Evolutionary conservation across 305 asterid species (phyloP), one percentile per base, ranked within the genome.

Genomic region (Salvia sclarea): DNA sequence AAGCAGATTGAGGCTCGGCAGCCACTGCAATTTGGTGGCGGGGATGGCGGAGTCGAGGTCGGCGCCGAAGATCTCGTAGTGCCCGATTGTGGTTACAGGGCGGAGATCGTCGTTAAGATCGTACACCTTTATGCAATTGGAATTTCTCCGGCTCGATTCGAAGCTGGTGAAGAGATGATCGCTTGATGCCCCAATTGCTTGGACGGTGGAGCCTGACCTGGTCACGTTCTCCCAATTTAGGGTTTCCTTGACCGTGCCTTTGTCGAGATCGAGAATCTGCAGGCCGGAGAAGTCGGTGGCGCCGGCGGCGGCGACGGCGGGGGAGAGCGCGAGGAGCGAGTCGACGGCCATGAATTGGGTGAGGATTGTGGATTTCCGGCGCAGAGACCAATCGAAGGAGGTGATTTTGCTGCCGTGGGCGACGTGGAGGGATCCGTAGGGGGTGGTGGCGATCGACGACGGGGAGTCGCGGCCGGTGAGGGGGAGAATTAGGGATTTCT

Each of bases 191-290:
- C 97, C 98, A 8, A 91, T 88, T 16, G 86, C 99, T 63, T 84
- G 98, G 28, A 94, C 98, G 0, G 99, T 94, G 6, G 97, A 91
- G 18, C 86, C 83, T 25, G 99, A 89, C 71, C 73, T 85, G 8
- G 98, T 94, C 53, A 87, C 95, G 58, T 91, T 94, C 55, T 87
- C 99, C 99, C 99, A 94, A 76, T 86, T 75, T 66, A 94, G 59
- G 12, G 88, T 89, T 12, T 87, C 83, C 18, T 43, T 82, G 8
- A 94, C 92, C 48, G 48, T 60, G 35, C 96, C 96, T 78, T 80
- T 80, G 1, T 80, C 79, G 5, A 86, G 86, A 78, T 94, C 98
- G 66, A 94, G 72, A 25, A 94, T 84, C 67, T 94, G 99, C 69
- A 94, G 61, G 4, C 99, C 98, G 0, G 98, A 87, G 68, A 89